These are phyloP conservation scores for Bretziella fagacearum DNA, from an alignment of 2,329 filamentous ascomycete species.

Conservation along the genomic window DNA sequence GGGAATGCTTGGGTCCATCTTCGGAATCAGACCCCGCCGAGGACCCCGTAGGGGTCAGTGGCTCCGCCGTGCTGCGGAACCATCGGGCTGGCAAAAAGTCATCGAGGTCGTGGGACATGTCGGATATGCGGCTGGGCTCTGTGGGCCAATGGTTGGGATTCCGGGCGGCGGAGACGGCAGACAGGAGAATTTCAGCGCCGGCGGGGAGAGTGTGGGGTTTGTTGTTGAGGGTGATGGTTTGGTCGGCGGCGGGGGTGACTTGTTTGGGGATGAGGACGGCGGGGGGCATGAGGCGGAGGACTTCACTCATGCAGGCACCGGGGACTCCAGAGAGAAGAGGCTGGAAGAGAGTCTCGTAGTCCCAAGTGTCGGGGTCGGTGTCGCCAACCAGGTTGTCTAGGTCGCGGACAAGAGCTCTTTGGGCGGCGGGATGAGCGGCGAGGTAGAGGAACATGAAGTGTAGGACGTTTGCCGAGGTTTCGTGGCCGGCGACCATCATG, in stretches of 20 bases:
- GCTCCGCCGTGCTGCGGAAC: constrained; percentile 29
- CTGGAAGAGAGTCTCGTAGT: constrained; percentile 51
- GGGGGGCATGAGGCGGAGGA: constrained; percentile 54
- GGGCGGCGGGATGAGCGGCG: constrained; percentile 45
- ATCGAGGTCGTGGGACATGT: constrained; percentile 37
- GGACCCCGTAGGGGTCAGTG: constrained; percentile 16
- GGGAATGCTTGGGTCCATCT: constrained; percentile 37
- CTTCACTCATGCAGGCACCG: constrained; percentile 63
- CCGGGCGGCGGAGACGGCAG: constrained; percentile 39
- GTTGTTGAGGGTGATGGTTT: constrained; percentile 43
- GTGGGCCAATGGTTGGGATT: constrained; percentile 59
- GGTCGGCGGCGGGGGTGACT: constrained; percentile 30
- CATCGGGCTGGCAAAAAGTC: constrained; percentile 59
- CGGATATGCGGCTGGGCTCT: constrained; percentile 28
- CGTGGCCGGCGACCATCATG: constrained; percentile 58
- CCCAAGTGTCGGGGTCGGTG: constrained; percentile 44
- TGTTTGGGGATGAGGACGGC: constrained; percentile 58
- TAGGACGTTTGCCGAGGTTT: constrained; percentile 60
- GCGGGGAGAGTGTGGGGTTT: constrained; percentile 40
- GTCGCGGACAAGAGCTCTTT: constrained; percentile 50
- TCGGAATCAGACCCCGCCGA: constrained; percentile 24
- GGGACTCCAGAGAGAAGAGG: constrained; percentile 51
- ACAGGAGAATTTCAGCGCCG: constrained; percentile 37
- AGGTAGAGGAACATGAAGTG: constrained; percentile 55
- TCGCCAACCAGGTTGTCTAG: constrained; percentile 44